These are phyloP conservation scores for Eryngium alpinum DNA, from an alignment of 140 eudicot species.

Conservation along the genomic window DNA sequence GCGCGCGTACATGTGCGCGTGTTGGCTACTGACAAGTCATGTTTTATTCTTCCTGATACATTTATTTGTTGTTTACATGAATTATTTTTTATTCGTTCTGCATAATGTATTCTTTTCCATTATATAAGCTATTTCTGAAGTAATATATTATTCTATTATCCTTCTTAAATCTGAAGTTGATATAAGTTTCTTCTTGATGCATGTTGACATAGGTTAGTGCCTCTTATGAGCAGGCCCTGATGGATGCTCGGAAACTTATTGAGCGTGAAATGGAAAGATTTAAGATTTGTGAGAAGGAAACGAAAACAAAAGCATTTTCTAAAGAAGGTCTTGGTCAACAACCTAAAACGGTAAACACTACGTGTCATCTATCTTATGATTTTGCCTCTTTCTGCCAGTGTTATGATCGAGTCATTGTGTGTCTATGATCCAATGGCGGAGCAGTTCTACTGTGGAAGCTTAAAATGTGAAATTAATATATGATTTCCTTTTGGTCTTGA, in stretches of 20 bases:
- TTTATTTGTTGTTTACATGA: background rate
- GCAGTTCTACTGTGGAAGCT: background rate
- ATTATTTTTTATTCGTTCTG: background rate
- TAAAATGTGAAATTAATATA: background rate
- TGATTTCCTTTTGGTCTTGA: background rate
- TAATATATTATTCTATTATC: constrained; percentile 10
- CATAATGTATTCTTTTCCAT: constrained; percentile 7
- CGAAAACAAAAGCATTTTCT: constrained; percentile 98
- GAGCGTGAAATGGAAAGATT: constrained; percentile 80
- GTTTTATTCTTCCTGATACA: background rate
- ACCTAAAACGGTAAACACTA: constrained; percentile 77
- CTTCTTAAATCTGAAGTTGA: constrained; percentile 34
- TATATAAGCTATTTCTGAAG: constrained; percentile 1
- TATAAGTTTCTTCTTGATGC: constrained; percentile 36
- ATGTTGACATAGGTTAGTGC: constrained; percentile 53
- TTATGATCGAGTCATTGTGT: background rate
- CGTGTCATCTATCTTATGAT: background rate
- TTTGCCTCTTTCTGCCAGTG: background rate
- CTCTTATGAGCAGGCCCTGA: constrained; percentile 14
- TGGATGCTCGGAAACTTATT: constrained; percentile 14
- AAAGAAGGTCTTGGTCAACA: constrained; percentile 99
- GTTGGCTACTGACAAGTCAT: no score
- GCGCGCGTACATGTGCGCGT: no score
- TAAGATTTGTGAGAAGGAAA: constrained; percentile 96
- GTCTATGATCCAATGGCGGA: background rate